phyloP scores from a whole-genome alignment of 345 rosid species.

The Gossypium arboreum region DNA sequence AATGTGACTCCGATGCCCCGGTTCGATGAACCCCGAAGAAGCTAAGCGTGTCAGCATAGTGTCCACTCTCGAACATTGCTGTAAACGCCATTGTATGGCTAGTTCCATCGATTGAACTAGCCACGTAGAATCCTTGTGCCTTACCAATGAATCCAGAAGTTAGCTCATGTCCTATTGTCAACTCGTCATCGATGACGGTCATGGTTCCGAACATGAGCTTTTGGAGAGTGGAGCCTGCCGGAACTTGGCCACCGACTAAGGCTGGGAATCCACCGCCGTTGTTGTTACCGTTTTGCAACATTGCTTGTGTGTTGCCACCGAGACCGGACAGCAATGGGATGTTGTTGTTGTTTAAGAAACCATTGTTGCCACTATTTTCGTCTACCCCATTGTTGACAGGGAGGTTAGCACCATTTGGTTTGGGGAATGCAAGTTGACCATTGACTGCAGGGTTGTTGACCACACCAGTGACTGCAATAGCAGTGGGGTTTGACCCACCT shows the following conservation, averaged over 20 bases:
- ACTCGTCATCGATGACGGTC: conserved; percentile 73
- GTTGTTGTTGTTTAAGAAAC: conserved; percentile 73
- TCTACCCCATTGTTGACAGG: conserved; percentile 63
- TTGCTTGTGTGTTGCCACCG: conserved; percentile 37
- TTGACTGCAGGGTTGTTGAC: conserved; percentile 17
- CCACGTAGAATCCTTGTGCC: conserved; percentile 82
- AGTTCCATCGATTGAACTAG: conserved; percentile 72
- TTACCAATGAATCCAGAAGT: conserved; percentile 68
- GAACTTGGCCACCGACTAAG: conserved; percentile 50
- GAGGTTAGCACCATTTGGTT: conserved; percentile 77
- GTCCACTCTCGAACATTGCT: conserved; percentile 66
- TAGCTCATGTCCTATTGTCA: conserved; percentile 66
- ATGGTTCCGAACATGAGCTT: conserved; percentile 82
- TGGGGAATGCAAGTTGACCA: conserved; percentile 80
- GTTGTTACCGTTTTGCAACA: conserved; percentile 46
- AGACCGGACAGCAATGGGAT: conserved; percentile 79
- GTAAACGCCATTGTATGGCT: conserved; percentile 81
- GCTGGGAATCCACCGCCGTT: conserved; percentile 31
- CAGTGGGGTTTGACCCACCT: conserved; percentile 70
- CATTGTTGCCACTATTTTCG: conserved; percentile 54
- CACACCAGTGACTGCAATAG: conserved; percentile 42
- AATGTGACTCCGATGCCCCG: conserved; percentile 69
- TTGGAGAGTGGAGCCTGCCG: conserved; percentile 47
- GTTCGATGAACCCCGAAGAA: conserved; percentile 74
- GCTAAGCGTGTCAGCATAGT: conserved; percentile 68